Conservation (phyloP, 306 rosid genomes). For the Cyclanthera cordifolia region DNA sequence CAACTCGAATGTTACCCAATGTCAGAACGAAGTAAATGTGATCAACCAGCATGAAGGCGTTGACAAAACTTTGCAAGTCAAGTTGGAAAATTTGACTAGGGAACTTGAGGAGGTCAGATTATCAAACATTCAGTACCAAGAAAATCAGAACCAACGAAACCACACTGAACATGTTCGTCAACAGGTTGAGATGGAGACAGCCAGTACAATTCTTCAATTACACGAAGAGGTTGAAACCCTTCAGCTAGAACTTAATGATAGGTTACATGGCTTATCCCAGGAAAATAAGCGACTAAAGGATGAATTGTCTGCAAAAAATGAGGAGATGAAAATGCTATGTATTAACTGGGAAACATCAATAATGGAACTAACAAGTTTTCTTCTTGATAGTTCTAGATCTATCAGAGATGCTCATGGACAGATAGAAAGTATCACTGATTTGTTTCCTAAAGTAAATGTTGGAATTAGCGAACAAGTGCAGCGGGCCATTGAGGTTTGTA, state of each 20-base stretch:
- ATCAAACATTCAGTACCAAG: slow-evolving; percentile 46
- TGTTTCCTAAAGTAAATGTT: slow-evolving; percentile 57
- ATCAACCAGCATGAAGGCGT: slow-evolving; percentile 22
- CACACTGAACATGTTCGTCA: slow-evolving; percentile 56
- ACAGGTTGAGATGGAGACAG: slow-evolving; percentile 89
- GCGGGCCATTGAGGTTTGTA: slow-evolving; percentile 52
- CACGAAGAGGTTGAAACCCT: slow-evolving; percentile 75
- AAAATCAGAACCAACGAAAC: slow-evolving; percentile 43
- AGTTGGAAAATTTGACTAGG: slow-evolving; percentile 51
- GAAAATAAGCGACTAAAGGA: slow-evolving; percentile 54
- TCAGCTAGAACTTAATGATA: slow-evolving; percentile 59
- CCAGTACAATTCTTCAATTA: slow-evolving; percentile 71
- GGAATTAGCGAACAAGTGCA: slow-evolving; percentile 52
- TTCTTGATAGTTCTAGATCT: slow-evolving; percentile 79
- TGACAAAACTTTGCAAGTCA: slow-evolving; percentile 34
- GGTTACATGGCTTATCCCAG: slow-evolving; percentile 36
- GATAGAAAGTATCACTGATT: slow-evolving; percentile 48
- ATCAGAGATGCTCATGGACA: slow-evolving; percentile 72
- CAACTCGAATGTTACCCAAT: slow-evolving; percentile 7
- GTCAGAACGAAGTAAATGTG: slow-evolving; percentile 7
- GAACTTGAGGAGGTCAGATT: slow-evolving; percentile 63
- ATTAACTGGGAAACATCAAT: slow-evolving; percentile 78
- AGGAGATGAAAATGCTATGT: slow-evolving; percentile 39
- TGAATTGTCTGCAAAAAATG: slow-evolving; percentile 49
- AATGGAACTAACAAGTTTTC: slow-evolving; percentile 66